phyloP scores from a whole-genome alignment of 805 yeast genomes.

The Nakazawaea holstii region DNA sequence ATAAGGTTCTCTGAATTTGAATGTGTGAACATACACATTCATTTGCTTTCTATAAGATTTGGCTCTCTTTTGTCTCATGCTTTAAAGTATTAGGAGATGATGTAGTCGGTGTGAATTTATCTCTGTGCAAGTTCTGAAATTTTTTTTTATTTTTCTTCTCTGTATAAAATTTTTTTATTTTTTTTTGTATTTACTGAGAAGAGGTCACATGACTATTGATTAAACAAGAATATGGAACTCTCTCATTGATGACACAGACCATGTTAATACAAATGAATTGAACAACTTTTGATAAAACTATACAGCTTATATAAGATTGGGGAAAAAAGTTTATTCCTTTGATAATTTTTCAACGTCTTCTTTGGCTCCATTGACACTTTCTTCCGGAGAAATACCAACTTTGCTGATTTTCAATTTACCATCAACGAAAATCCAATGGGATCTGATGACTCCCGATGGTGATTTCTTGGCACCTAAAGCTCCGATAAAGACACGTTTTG shows the following conservation, averaged over 20 bases:
- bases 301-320: too few relatives aligned
- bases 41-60: conserved; percentile 91
- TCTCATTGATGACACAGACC: too few relatives aligned
- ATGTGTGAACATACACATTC: conserved; percentile 76
- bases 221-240: too few relatives aligned
- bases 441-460: conserved; percentile 73
- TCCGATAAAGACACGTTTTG: conserved; percentile 61
- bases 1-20: conserved; percentile 90
- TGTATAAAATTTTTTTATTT: too few relatives aligned
- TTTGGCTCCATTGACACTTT: conserved; percentile 55
- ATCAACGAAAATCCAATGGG: conserved; percentile 87
- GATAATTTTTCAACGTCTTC: conserved; percentile 43
- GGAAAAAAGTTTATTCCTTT: not conserved
- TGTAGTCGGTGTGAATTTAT: not conserved
- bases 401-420: conserved; percentile 58
- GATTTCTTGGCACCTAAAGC: conserved; percentile 78
- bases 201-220: too few relatives aligned
- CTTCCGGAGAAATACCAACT: conserved; percentile 53
- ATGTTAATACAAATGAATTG: too few relatives aligned
- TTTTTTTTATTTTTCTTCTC: too few relatives aligned
- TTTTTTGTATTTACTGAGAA: too few relatives aligned
- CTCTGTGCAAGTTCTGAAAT: too few relatives aligned
- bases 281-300: too few relatives aligned
- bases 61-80: conserved; percentile 95
- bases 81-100: conserved; percentile 3